phyloP scores from a whole-genome alignment of 768 basidiomycete species.

The Podaxis sp. region DNA sequence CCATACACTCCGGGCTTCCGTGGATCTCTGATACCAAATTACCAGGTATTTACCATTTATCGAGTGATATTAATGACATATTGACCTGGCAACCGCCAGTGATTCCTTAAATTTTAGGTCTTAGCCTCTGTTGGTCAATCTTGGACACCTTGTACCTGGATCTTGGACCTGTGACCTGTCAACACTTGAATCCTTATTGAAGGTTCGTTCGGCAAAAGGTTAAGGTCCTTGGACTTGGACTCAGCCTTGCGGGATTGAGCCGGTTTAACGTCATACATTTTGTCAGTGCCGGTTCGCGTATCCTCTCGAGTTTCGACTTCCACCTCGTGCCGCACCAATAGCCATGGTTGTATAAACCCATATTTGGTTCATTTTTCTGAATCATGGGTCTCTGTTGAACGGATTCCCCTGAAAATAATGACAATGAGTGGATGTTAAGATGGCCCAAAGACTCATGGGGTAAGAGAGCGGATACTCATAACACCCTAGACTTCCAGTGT shows the following conservation, averaged over 20 bases:
- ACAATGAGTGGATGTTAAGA: neutral
- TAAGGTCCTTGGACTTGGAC: too few species aligned
- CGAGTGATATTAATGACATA: neutral
- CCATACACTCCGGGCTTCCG: neutral
- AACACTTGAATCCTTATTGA: neutral
- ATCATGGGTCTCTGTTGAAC: neutral
- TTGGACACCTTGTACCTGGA: neutral
- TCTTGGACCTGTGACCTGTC: neutral
- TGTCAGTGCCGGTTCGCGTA: neutral
- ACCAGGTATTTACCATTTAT: neutral
- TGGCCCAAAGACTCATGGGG: neutral
- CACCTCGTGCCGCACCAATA: neutral
- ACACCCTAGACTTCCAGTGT: neutral
- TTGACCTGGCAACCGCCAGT: neutral
- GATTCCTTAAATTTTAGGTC: neutral
- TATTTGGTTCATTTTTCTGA: neutral
- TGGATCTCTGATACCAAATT: neutral
- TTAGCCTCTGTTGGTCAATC: neutral
- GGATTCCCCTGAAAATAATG: neutral
- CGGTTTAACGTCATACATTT: too few species aligned
- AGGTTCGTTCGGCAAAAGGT: too few species aligned
- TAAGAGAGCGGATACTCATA: neutral
- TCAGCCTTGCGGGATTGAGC: too few species aligned
- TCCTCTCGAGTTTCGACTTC: neutral
- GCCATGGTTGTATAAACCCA: neutral